Percentiles rank a stretch among this genome's conserved stretches.
These are phyloP conservation scores for Aspergillus pseudotamarii DNA, from an alignment of 2,329 filamentous ascomycete species.

Conservation along the genomic window DNA sequence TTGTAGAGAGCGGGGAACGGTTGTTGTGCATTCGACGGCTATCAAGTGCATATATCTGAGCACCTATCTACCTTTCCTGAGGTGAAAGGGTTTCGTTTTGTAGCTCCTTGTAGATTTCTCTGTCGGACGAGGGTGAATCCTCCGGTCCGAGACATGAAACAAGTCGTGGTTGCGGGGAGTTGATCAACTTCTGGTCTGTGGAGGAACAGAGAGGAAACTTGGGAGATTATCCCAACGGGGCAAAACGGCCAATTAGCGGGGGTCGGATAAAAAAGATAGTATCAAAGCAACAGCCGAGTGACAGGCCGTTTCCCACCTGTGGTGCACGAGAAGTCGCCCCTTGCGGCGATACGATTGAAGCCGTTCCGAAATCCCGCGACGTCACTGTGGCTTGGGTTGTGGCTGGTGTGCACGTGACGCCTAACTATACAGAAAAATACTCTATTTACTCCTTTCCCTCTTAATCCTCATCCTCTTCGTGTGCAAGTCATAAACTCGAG, in stretches of 20 bases:
- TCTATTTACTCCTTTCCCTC: too few species aligned
- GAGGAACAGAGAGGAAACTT: not conserved
- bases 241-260: not conserved
- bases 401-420: slow-evolving; percentile 11
- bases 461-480: too few species aligned
- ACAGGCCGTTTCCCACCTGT: not conserved
- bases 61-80: not conserved
- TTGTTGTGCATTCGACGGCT: not conserved
- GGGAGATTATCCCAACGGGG: not conserved
- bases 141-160: not conserved
- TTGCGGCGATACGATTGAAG: slow-evolving; percentile 7
- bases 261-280: not conserved
- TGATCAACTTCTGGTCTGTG: not conserved
- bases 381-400: slow-evolving; percentile 10
- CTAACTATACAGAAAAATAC: not conserved
- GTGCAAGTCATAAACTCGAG: too few species aligned
- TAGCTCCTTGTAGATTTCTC: not conserved
- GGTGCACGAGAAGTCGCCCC: slow-evolving; percentile 3
- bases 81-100: not conserved
- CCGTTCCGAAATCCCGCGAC: slow-evolving; percentile 3
- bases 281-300: not conserved
- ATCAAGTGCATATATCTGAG: not conserved
- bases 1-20: not conserved
- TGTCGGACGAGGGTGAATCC: not conserved
- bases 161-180: not conserved